Conservation (phyloP, 306 rosid species). For the Trifolium pratense region DNA sequence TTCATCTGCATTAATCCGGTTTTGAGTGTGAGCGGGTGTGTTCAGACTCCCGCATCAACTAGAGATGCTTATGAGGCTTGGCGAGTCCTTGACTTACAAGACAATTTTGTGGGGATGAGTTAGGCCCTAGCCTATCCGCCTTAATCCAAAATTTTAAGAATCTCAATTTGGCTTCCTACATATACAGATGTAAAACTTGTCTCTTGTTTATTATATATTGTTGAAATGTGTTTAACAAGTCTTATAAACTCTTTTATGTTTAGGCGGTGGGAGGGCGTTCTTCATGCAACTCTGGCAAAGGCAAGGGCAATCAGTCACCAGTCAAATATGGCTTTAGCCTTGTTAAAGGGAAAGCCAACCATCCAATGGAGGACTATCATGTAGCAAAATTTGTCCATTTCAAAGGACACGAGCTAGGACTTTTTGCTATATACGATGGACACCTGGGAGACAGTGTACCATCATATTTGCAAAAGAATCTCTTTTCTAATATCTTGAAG, state of each 20-base stretch:
- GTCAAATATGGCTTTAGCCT: slow-evolving; percentile 87
- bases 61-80: not conserved
- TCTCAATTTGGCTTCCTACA: not conserved
- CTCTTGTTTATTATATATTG: not conserved
- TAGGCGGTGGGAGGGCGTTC: slow-evolving; percentile 77
- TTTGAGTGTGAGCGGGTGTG: not conserved
- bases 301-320: slow-evolving; percentile 65
- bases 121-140: not conserved
- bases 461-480: slow-evolving; percentile 74
- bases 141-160: not conserved
- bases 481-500: slow-evolving; percentile 78
- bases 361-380: slow-evolving; percentile 92
- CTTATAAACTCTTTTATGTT: slow-evolving; percentile 30
- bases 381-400: slow-evolving; percentile 69
- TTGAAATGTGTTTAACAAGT: slow-evolving; percentile 19
- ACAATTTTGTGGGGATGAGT: not conserved
- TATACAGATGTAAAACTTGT: not conserved
- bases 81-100: not conserved
- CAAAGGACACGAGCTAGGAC: slow-evolving; percentile 72
- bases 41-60: not conserved
- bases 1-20: not conserved
- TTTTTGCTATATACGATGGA: slow-evolving; percentile 85
- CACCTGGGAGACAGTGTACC: slow-evolving; percentile 90
- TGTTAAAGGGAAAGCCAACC: slow-evolving; percentile 96
- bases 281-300: slow-evolving; percentile 81